Percentiles rank a stretch among this genome's conserved stretches.
phyloP scores from a whole-genome alignment of 2,329 filamentous ascomycete species.

The Trichoderma sp. region DNA sequence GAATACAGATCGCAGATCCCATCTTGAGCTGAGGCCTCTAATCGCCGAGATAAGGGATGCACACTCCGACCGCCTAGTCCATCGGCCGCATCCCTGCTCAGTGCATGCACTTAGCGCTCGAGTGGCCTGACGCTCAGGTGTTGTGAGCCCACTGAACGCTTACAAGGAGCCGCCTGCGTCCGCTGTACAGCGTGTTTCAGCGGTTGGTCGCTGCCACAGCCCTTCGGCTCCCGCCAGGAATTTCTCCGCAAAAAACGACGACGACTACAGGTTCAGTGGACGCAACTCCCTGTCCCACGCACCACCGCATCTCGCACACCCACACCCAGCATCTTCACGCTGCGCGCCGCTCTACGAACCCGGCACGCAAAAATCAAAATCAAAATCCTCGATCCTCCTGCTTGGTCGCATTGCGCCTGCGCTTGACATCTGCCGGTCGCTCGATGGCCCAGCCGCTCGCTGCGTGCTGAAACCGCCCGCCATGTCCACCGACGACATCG shows the following conservation, averaged over 20 bases:
- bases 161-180: background rate
- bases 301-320: conserved; percentile 29
- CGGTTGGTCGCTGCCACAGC: background rate
- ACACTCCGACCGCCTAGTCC: background rate
- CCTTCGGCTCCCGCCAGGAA: conserved; percentile 34
- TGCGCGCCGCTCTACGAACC: conserved; percentile 22
- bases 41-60: background rate
- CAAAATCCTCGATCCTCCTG: background rate
- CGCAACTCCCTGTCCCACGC: conserved; percentile 29
- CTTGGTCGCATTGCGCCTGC: conserved; percentile 28
- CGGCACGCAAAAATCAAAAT: background rate
- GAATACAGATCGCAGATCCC: background rate
- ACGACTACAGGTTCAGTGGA: conserved; percentile 20
- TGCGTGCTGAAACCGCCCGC: conserved; percentile 44
- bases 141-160: conserved; percentile 24
- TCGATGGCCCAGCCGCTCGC: conserved; percentile 44
- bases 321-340: conserved; percentile 26
- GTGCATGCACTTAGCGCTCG: conserved; percentile 22
- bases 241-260: conserved; percentile 35
- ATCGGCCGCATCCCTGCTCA: conserved; percentile 16
- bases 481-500: conserved; percentile 62
- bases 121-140: conserved; percentile 25
- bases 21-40: background rate
- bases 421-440: conserved; percentile 31
- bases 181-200: conserved; percentile 8